A percentile compares a stretch with the other conserved stretches of the same genome.
phyloP scores from a whole-genome alignment of 805 yeast species.

The Metschnikowia henanensis region DNA sequence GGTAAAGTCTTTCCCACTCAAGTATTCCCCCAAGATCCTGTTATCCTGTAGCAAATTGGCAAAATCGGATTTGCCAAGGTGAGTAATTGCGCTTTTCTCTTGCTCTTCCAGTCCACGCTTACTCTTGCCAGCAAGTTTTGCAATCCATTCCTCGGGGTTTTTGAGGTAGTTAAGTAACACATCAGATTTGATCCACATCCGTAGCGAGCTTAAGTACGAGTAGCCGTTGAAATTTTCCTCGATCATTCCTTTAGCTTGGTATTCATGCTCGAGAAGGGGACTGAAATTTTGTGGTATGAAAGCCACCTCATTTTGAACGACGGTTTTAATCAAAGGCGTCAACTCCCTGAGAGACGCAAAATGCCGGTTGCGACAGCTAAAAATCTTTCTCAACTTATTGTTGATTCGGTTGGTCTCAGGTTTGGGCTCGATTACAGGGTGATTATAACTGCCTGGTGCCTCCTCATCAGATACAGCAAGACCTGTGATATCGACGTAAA shows the following conservation, averaged over 20 bases:
- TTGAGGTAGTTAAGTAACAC: slow-evolving; percentile 23
- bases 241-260: slow-evolving; percentile 27
- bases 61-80: too few species aligned
- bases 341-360: slow-evolving; percentile 33
- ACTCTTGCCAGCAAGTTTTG: slow-evolving; percentile 17
- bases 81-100: too few species aligned
- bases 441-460: slow-evolving; percentile 25
- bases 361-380: slow-evolving; percentile 41
- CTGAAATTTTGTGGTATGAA: slow-evolving; percentile 51
- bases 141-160: slow-evolving; percentile 17
- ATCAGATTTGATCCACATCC: slow-evolving; percentile 50
- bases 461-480: too few species aligned
- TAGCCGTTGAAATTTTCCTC: slow-evolving; percentile 38
- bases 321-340: slow-evolving; percentile 42
- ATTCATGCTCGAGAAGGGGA: slow-evolving; percentile 49
- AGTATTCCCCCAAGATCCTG: too few species aligned
- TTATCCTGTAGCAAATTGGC: too few species aligned
- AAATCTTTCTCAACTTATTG: slow-evolving; percentile 22
- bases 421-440: slow-evolving; percentile 18
- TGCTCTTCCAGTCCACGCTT: too few species aligned
- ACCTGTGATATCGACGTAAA: too few species aligned
- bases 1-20: too few species aligned
- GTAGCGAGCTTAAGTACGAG: slow-evolving; percentile 50
- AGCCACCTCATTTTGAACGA: slow-evolving; percentile 51
- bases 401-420: slow-evolving; percentile 13